A percentile compares a stretch with the other conserved stretches of the same genome.
These are phyloP conservation scores for Solioccasus polychromus DNA, from an alignment of 768 basidiomycete species.

Conservation along the genomic window DNA sequence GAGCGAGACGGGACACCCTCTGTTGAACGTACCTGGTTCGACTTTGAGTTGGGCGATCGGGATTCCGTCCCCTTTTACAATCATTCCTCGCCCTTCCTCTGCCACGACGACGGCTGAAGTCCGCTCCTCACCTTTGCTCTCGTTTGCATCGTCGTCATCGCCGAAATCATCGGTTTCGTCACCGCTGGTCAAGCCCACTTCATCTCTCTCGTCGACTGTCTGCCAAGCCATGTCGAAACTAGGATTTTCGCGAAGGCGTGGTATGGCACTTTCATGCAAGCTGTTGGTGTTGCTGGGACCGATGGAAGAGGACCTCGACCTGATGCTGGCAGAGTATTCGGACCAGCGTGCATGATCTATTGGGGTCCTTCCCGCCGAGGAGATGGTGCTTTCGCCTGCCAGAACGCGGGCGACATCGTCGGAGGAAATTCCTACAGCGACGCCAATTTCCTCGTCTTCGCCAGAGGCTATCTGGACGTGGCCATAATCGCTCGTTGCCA, in stretches of 20 bases:
- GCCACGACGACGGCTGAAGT: conserved; percentile 77
- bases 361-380: conserved; percentile 49
- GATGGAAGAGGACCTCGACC: conserved; percentile 71
- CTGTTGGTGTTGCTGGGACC: conserved; percentile 44
- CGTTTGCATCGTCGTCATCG: conserved; percentile 47
- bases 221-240: conserved; percentile 79
- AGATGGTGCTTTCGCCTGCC: conserved; percentile 46
- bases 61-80: conserved; percentile 66
- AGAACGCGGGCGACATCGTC: conserved; percentile 65
- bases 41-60: conserved; percentile 63
- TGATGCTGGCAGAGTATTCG: conserved; percentile 61
- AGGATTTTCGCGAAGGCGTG: conserved; percentile 58
- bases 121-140: conserved; percentile 61
- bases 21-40: conserved; percentile 60
- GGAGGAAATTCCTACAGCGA: conserved; percentile 59
- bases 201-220: conserved; percentile 68
- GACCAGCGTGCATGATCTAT: conserved; percentile 72
- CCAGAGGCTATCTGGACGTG: conserved; percentile 65
- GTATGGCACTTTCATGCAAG: conserved; percentile 39
- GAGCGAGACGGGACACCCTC: not conserved
- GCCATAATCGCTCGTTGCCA: conserved; percentile 57
- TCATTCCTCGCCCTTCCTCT: conserved; percentile 82
- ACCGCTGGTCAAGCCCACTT: conserved; percentile 54
- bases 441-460: conserved; percentile 50
- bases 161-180: conserved; percentile 52